These are phyloP conservation scores for Pyrenochaeta sp. DNA, from an alignment of 2,329 filamentous ascomycete genomes.

Conservation along the genomic window DNA sequence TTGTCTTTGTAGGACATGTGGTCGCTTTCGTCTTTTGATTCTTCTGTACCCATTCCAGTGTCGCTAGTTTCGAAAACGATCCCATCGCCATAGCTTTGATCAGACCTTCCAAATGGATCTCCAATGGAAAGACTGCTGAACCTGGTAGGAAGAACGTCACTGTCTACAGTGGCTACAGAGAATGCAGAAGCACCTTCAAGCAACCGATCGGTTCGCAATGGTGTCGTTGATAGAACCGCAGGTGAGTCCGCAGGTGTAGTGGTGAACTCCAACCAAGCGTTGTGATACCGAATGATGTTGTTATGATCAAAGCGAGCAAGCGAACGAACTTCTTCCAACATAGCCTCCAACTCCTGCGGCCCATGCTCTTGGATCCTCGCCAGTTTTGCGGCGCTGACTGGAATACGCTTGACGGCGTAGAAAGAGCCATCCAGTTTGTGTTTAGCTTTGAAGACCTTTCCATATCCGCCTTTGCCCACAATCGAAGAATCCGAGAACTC, in stretches of 20 bases:
- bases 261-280: constrained; percentile 67
- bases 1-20: constrained; percentile 22
- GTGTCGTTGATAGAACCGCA: constrained; percentile 5
- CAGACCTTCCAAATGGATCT: constrained; percentile 17
- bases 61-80: constrained; percentile 44
- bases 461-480: constrained; percentile 71
- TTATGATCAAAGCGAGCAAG: constrained; percentile 69
- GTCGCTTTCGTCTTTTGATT: constrained; percentile 13
- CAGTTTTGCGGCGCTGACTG: constrained; percentile 61
- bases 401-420: constrained; percentile 73
- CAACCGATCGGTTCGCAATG: constrained; percentile 28
- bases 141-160: constrained; percentile 16
- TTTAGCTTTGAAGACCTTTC: constrained; percentile 67
- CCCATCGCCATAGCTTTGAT: constrained; percentile 22
- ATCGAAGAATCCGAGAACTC: constrained; percentile 54
- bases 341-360: constrained; percentile 61
- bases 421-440: constrained; percentile 67
- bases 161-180: constrained; percentile 15
- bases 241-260: constrained; percentile 20
- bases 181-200: constrained; percentile 28
- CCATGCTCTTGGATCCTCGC: constrained; percentile 61
- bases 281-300: constrained; percentile 72
- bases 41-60: constrained; percentile 16
- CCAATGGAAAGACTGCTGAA: constrained; percentile 26
- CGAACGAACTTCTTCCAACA: constrained; percentile 68